Percentiles rank a stretch among this genome's conserved stretches.
Evolutionary conservation across 2,329 filamentous ascomycete species (phyloP).

Genomic region (Colletotrichum sp.): DNA sequence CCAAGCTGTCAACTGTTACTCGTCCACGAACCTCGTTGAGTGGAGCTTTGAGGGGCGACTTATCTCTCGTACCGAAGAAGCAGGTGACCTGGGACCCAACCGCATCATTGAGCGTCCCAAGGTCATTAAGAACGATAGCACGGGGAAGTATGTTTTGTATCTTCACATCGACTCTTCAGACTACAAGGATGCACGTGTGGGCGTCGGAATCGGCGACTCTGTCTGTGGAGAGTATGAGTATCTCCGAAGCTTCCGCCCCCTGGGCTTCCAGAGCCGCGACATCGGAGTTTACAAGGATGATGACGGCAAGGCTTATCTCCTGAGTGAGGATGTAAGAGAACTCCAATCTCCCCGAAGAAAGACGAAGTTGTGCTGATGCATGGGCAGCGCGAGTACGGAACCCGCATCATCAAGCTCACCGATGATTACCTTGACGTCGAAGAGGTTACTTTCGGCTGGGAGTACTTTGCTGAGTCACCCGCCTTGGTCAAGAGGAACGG

Average conservation of each 20-base stretch:
- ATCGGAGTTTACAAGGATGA: conserved; percentile 67
- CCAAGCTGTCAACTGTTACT: conserved; percentile 72
- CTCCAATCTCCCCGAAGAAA: not conserved
- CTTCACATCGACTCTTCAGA: conserved; percentile 68
- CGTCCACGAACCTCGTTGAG: conserved; percentile 64
- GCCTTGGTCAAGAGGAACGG: conserved; percentile 65
- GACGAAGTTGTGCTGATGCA: not conserved
- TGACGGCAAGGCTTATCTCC: conserved; percentile 63
- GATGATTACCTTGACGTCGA: conserved; percentile 60
- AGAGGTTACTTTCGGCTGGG: conserved; percentile 55
- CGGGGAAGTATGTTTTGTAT: conserved; percentile 70
- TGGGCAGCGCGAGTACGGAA: conserved; percentile 19
- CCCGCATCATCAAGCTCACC: conserved; percentile 59
- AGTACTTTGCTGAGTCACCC: conserved; percentile 63
- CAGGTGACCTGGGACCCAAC: conserved; percentile 63
- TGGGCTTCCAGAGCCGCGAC: conserved; percentile 52
- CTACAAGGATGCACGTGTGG: conserved; percentile 69
- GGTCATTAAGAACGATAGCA: conserved; percentile 70
- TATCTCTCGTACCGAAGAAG: conserved; percentile 52
- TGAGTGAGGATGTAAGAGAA: conserved; percentile 64
- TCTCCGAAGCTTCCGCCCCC: conserved; percentile 36
- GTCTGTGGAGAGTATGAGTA: conserved; percentile 65
- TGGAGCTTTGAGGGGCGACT: conserved; percentile 68
- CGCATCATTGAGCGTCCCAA: conserved; percentile 72
- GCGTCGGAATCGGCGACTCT: conserved; percentile 62